These are phyloP conservation scores for Chalaropsis thielavioides DNA, from an alignment of 2,329 filamentous ascomycete genomes.

Conservation along the genomic window DNA sequence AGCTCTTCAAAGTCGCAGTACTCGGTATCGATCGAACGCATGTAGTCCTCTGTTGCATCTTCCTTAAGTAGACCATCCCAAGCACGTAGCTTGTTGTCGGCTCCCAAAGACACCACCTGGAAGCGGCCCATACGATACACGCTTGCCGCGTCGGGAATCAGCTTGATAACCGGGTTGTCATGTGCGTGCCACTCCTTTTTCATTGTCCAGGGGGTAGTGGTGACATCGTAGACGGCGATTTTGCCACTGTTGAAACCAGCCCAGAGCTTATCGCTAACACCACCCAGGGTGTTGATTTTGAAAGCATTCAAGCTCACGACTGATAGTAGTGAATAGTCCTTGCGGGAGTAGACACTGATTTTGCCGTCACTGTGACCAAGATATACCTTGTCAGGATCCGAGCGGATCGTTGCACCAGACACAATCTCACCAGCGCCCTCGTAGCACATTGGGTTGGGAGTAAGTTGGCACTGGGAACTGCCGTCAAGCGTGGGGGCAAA, in stretches of 20 bases:
- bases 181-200: conserved; percentile 95
- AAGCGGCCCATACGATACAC: conserved; percentile 72
- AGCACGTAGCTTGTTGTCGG: conserved; percentile 66
- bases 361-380: conserved; percentile 91
- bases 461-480: conserved; percentile 57
- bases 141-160: conserved; percentile 65
- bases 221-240: conserved; percentile 83
- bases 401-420: conserved; percentile 60
- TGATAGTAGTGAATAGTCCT: conserved; percentile 61
- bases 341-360: conserved; percentile 76
- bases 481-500: conserved; percentile 60
- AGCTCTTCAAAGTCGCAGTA: conserved; percentile 80
- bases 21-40: conserved; percentile 69
- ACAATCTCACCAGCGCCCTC: conserved; percentile 74
- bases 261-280: conserved; percentile 75
- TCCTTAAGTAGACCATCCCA: conserved; percentile 93
- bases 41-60: conserved; percentile 82
- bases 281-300: conserved; percentile 80
- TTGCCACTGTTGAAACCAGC: conserved; percentile 88
- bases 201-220: conserved; percentile 67
- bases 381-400: conserved; percentile 65
- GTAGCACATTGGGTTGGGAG: conserved; percentile 54
- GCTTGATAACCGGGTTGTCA: conserved; percentile 62
- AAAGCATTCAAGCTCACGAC: conserved; percentile 80
- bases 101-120: conserved; percentile 75